A percentile compares a stretch with the other conserved stretches of the same genome.
These are phyloP conservation scores for Rhododendron kiyosumense DNA, from an alignment of 148 eudicot genomes.

Conservation along the genomic window DNA sequence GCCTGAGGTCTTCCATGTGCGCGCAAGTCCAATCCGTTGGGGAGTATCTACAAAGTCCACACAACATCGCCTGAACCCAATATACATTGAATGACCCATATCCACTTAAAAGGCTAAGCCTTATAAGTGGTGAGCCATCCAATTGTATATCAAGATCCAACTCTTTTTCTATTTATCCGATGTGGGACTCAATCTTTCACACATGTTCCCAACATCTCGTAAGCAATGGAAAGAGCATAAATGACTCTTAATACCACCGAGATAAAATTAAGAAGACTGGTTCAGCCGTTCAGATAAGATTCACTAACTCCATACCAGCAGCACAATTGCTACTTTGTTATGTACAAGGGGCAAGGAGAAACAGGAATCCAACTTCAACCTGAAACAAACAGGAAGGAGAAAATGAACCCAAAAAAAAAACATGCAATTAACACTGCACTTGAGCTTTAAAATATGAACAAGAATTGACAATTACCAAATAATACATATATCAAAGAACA, in stretches of 20 bases:
- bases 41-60: no score
- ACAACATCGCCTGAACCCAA: no score
- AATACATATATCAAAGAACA: no score
- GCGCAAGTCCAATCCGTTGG: no score
- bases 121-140: no score
- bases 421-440: neutral
- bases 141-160: no score
- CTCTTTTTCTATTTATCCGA: no score
- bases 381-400: neutral
- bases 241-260: neutral
- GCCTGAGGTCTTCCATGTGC: no score
- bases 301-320: neutral
- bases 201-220: no score
- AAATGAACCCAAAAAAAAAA: neutral
- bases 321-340: neutral
- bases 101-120: no score
- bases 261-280: neutral
- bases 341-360: neutral
- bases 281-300: neutral
- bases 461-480: neutral
- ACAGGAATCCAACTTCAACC: neutral
- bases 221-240: neutral
- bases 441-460: neutral
- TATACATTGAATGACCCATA: no score
- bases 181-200: no score